phyloP scores from a whole-genome alignment of 208 protist genomes.

The Leishmania tarentolae region DNA sequence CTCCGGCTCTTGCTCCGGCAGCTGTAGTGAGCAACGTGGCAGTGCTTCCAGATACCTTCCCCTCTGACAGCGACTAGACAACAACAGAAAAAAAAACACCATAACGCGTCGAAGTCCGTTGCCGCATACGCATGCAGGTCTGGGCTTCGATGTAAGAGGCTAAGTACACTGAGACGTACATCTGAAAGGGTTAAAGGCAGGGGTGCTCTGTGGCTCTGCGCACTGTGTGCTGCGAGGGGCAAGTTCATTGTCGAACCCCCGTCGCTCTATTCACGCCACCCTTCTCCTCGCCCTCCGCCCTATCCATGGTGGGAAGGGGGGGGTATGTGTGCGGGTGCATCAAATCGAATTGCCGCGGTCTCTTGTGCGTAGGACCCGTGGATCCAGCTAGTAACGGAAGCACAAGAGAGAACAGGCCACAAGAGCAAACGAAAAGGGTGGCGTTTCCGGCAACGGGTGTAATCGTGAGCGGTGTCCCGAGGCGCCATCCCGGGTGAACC shows the following conservation, averaged over 20 bases:
- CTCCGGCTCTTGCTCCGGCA: constrained; percentile 11
- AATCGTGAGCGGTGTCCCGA: neutral
- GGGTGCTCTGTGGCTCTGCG: neutral
- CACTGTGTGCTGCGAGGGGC: neutral
- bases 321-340: neutral
- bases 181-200: neutral
- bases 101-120: neutral
- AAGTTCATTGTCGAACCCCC: neutral
- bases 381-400: neutral
- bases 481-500: neutral
- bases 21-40: constrained; percentile 36
- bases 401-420: neutral
- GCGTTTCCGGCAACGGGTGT: neutral
- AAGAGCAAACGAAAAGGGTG: neutral
- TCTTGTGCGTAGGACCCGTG: neutral
- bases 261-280: neutral
- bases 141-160: neutral
- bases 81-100: neutral
- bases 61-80: constrained; percentile 37
- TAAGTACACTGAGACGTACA: neutral
- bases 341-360: neutral
- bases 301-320: neutral
- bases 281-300: neutral
- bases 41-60: constrained; percentile 28
- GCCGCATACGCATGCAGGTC: neutral